Conservation (phyloP, 2,329 filamentous ascomycete species). For the Gaeumannomyces sp. region DNA sequence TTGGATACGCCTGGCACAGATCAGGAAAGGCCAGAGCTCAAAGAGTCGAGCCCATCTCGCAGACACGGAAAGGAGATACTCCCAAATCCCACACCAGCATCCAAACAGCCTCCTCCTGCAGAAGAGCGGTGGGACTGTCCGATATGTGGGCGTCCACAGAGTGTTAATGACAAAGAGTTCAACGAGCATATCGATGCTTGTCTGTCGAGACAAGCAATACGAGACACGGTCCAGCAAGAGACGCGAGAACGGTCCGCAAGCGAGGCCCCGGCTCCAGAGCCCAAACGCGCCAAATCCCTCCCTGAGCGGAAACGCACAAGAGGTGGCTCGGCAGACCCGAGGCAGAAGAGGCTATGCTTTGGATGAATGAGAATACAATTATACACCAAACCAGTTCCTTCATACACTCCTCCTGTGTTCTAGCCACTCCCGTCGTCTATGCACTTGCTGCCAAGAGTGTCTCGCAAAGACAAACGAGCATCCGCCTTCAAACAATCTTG, state of each 20-base stretch:
- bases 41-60: constrained; percentile 25
- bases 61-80: constrained; percentile 47
- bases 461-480: background rate
- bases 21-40: constrained; percentile 52
- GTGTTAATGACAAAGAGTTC: constrained; percentile 67
- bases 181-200: constrained; percentile 93
- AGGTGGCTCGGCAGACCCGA: constrained; percentile 30
- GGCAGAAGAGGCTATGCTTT: constrained; percentile 49
- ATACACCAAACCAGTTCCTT: background rate
- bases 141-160: constrained; percentile 73
- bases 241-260: constrained; percentile 12
- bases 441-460: background rate
- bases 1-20: background rate
- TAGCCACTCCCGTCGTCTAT: background rate
- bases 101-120: constrained; percentile 21
- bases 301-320: constrained; percentile 30
- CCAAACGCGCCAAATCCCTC: constrained; percentile 28
- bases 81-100: constrained; percentile 41
- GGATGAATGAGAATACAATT: constrained; percentile 24
- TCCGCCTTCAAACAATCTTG: constrained; percentile 20
- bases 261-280: constrained; percentile 28
- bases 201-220: constrained; percentile 78
- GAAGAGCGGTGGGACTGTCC: constrained; percentile 76
- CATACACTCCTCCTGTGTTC: background rate
- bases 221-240: constrained; percentile 61